Evolutionary conservation across 2,329 filamentous ascomycete genomes (phyloP), one percentile per base, ranked within the genome.

Genomic region (Pezicula carpinea): DNA sequence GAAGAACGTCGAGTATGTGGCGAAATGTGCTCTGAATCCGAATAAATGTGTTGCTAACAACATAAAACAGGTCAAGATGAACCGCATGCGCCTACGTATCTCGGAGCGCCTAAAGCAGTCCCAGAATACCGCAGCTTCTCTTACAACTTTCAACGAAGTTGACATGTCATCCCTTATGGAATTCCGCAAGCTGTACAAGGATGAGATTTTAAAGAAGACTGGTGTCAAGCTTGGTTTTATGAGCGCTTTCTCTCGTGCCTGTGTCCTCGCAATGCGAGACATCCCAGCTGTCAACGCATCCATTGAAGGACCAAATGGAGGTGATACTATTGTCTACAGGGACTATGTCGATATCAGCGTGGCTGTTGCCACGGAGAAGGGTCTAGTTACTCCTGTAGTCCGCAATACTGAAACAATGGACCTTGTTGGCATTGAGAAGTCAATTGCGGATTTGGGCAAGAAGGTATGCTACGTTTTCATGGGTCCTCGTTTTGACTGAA

Each of bases 181-280:
- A 53, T 92, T 99, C 75, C 87, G 93, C 59, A 96, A 95, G 70
- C 76, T 90, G 39, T 97, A 97, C 80, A 97, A 97, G 76, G 92
- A 97, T 50, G 91, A 96, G 50, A 75, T 96, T 18, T 75, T 97
- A 48, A 96, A 97, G 79, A 95, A 92, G 76, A 93, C 89, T 8
- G 92, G 91, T 38, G 87, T 97, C 49, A 99, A 97, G 76, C 85
- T 99, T 45, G 93, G 93, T n/a, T 99, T 97, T 76, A 97, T 99
- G 92, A 93, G 90, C 67, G 92, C 92, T 47, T 99, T 99, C 71
- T 88, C 92, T 4, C 87, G 87, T 54, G 93, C 93, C 40, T 88
- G 82, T 59, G 83, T 95, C 38, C 75, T 97, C 50, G 93, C 93
- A 49, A 95, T 96, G 88, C 87, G 86, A 62, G 91, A 97, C 55